Percentiles rank a stretch among this genome's conserved stretches.
phyloP scores from a whole-genome alignment of 371 early-diverging fungal species.

The Rhizopus arrhizus region DNA sequence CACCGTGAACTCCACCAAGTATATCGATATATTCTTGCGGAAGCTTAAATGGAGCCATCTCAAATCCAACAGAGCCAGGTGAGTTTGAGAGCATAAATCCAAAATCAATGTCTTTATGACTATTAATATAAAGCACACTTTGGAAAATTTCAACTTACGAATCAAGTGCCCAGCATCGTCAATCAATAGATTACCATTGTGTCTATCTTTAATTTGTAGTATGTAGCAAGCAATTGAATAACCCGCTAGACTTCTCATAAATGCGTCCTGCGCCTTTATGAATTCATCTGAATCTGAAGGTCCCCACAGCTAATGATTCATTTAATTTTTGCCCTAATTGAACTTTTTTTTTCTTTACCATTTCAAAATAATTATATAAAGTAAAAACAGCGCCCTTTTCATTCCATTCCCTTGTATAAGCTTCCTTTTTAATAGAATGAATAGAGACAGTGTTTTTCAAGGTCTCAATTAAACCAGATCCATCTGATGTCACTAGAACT shows the following conservation, averaged over 20 bases:
- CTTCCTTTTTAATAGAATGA: slow-evolving; percentile 97
- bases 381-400: slow-evolving; percentile 73
- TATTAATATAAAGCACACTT: no score
- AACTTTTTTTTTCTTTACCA: slow-evolving; percentile 44
- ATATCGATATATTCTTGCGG: slow-evolving; percentile 95
- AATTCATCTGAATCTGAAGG: slow-evolving; percentile 16
- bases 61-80: slow-evolving; percentile 98
- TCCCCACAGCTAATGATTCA: slow-evolving; percentile 25
- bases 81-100: slow-evolving; percentile 98
- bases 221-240: slow-evolving; percentile 96
- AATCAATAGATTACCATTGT: slow-evolving; percentile 96
- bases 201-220: slow-evolving; percentile 84
- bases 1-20: slow-evolving; percentile 82
- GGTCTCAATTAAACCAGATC: slow-evolving; percentile 93
- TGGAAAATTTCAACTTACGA: slow-evolving; percentile 34
- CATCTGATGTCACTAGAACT: slow-evolving; percentile 84
- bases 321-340: neutral
- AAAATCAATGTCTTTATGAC: slow-evolving; percentile 83
- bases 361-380: slow-evolving; percentile 85
- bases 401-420: slow-evolving; percentile 68
- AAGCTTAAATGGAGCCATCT: slow-evolving; percentile 96
- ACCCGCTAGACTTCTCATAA: slow-evolving; percentile 93
- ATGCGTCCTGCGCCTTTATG: slow-evolving; percentile 49
- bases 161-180: slow-evolving; percentile 85
- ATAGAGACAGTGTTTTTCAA: slow-evolving; percentile 90